Conservation (phyloP, 1,284 basidiomycete species). For the Cutaneotrichosporon spelunceum region DNA sequence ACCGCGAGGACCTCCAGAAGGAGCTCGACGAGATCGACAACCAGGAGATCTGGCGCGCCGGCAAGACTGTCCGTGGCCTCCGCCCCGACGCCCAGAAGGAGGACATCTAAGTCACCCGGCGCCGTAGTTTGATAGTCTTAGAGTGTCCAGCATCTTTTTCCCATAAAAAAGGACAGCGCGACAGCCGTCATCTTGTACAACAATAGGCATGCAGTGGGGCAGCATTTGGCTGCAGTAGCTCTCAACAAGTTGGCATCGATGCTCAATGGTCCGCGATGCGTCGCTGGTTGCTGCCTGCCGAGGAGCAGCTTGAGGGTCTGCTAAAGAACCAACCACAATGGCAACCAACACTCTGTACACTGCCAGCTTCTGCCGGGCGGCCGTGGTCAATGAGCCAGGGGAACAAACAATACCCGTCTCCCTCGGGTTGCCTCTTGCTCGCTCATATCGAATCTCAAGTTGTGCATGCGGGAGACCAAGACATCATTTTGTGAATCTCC, state of each 20-base stretch:
- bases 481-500: not conserved
- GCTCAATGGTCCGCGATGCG: no score
- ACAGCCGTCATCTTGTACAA: slow-evolving; percentile 8
- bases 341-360: no score
- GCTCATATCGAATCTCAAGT: no score
- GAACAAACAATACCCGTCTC: no score
- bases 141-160: not conserved
- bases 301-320: no score
- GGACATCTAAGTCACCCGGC: slow-evolving; percentile 39
- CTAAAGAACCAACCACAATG: no score
- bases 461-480: not conserved
- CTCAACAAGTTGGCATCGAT: not conserved
- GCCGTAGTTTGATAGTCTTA: not conserved
- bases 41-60: slow-evolving; percentile 92
- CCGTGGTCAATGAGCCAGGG: no score
- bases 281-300: no score
- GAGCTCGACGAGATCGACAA: slow-evolving; percentile 90
- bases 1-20: slow-evolving; percentile 88
- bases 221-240: slow-evolving; percentile 6
- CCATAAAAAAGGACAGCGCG: slow-evolving; percentile 1
- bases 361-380: not conserved
- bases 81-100: slow-evolving; percentile 49
- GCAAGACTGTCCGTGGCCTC: slow-evolving; percentile 58
- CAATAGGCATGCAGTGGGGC: slow-evolving; percentile 11
- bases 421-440: no score